Base-by-base conservation (phyloP, 306 rosid genomes). In the Canavalia ensiformis region DNA sequence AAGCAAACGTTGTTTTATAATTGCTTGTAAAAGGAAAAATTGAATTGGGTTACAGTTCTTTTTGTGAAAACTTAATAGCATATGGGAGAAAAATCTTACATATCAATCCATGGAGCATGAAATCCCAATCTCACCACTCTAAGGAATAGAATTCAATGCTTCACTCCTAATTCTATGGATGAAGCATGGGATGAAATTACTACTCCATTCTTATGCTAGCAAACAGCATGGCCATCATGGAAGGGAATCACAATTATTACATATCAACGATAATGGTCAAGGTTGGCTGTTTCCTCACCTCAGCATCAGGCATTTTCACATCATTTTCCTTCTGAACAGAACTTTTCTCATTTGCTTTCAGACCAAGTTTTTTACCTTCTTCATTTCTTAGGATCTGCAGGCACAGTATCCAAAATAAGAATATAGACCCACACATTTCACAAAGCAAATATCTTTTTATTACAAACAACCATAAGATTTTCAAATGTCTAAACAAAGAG, bases 311-410 rank as follows among this genome's bases (percentile, higher is more conserved):
- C 92, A 90, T 88, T 87, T 90, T 90, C 77, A 82, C 88, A 85
- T 93, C 98, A 59, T 78, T 88, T 68, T 90, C 97, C 56, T 88
- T 88, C 10, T 80, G 76, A 77, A 51, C 88, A 65, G 94, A 84
- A 75, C 85, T 80, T 88, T 93, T 90, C 83, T 84, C 93, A 4
- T 70, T 88, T 67, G 92, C 81, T 88, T 96, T 93, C 88, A 94
- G 82, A 82, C 99, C 97, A 76, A 90, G 88, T 76, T 80, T 92
- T 84, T 90, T 94, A 67, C 97, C 98, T 84, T 96, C 98, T 84
- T 93, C 97, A n/a, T 92, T 82, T 85, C 98, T 91, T 66, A 94
- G 84, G 42, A 75, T 83, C 98, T 93, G 77, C 44, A 25, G 42
- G 68, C 72, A 78, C 66, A 73, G 73, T 65, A 41, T 75, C 39